Evolutionary conservation across 805 yeast species (phyloP), one percentile per base, ranked within the genome.

Genomic region (Saturnispora serradocipensis): DNA sequence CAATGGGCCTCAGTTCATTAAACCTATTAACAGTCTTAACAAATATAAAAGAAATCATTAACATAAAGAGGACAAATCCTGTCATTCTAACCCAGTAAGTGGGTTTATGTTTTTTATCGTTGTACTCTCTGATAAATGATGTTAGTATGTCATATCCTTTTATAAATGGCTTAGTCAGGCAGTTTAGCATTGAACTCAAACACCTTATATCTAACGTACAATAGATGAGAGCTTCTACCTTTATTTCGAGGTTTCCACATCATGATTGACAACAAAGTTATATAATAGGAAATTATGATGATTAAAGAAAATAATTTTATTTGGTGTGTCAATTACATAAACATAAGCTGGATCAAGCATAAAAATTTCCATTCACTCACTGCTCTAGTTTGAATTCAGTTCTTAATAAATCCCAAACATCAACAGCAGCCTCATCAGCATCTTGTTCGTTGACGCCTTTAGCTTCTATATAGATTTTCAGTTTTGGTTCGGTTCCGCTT

Each of bases 401-500:
- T 47, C 62, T 72, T 43, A 90, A 66, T 1, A 72, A 60, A 9
- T 70, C 63, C 97, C 97, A 91, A 8, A 88, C 84, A 20, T 70
- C 65, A 16, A 67, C 67, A 0, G 96, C 91, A 8, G 83, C 61
- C 0, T 43, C 53, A 0, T 58, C 54, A 0, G 96, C 86, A 3
- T 66, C 62, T 0, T 53, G 61, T 43, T 76, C 86, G 8, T 70
- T 64, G 0, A 55, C 47, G 0, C 88, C 75, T 42, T 67, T 67
- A 0, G 95, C 93, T 63, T 91, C 99, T 34, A 91, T 82, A 67
- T 91, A 91, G 0, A 91, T 86, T 66, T 91, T 91, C 56, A 91
- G 72, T 64, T 91, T 91, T 2, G 97, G 97, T 65, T 91, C 99
- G 0, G 99, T 91, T 10, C 99, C 99, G 3, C 96, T 88, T 0